Percentiles rank a stretch among this genome's conserved stretches.
phyloP scores from a whole-genome alignment of 345 rosid genomes.

The Rhodamnia argentea region DNA sequence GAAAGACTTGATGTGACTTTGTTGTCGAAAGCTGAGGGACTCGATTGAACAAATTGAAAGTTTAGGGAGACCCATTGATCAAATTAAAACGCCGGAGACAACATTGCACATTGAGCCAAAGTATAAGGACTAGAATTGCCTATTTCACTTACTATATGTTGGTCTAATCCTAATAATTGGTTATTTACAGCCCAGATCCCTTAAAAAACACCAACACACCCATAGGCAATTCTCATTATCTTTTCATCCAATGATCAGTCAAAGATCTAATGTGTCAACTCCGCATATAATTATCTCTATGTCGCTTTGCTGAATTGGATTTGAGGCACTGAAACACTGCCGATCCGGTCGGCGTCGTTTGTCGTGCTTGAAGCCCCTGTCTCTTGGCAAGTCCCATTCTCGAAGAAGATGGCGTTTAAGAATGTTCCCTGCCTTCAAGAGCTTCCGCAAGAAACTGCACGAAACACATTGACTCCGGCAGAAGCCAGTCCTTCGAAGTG shows the following conservation, averaged over 20 bases:
- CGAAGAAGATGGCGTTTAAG: conserved; percentile 70
- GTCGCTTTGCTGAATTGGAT: neutral
- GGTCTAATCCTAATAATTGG: neutral
- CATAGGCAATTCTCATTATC: neutral
- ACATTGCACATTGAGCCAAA: neutral
- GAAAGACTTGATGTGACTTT: too few relatives aligned
- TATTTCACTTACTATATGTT: too few relatives aligned
- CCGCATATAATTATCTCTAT: neutral
- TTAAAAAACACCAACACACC: neutral
- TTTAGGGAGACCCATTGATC: too few relatives aligned
- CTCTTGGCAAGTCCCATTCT: conserved; percentile 69
- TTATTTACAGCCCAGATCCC: neutral
- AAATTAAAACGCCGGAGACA: neutral
- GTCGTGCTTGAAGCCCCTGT: conserved; percentile 63
- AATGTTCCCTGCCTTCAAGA: conserved; percentile 69
- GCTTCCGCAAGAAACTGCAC: conserved; percentile 68
- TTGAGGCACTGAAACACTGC: neutral
- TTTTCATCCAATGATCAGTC: neutral
- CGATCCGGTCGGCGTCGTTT: conserved; percentile 39
- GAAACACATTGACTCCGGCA: conserved; percentile 71
- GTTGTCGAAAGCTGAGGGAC: too few relatives aligned
- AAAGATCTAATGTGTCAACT: neutral
- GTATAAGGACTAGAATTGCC: too few relatives aligned
- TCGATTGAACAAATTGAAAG: too few relatives aligned
- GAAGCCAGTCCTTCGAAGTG: conserved; percentile 49